phyloP scores from a whole-genome alignment of 208 protist species.

The Trypanosoma scelopori region DNA sequence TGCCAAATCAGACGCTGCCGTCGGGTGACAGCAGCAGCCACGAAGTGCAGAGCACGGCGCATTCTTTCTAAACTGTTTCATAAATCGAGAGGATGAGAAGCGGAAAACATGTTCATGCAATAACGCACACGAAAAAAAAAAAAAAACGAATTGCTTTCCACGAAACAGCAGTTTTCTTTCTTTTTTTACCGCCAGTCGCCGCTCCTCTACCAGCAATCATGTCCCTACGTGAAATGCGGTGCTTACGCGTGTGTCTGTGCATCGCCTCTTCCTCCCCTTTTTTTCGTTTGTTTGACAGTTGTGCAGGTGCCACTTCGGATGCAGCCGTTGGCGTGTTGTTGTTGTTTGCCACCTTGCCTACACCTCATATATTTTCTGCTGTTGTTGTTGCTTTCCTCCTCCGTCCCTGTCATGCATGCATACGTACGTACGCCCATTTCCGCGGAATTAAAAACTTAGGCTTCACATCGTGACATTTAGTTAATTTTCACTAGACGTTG shows the following conservation, averaged over 20 bases:
- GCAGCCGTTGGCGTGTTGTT: no score
- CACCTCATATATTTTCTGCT: no score
- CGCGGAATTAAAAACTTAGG: no score
- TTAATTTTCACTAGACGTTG: no score
- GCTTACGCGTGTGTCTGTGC: no score
- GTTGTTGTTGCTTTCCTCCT: constrained; percentile 5
- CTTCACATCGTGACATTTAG: no score
- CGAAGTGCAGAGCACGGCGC: no score
- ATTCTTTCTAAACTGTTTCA: no score
- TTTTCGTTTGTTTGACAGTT: constrained; percentile 1
- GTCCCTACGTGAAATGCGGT: constrained; percentile 12
- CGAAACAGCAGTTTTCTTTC: constrained; percentile 3
- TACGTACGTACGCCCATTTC: no score
- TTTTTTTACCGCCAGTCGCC: neutral
- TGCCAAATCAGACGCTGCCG: neutral
- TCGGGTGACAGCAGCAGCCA: neutral
- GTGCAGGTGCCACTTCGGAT: no score
- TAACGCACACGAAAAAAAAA: constrained; percentile 15
- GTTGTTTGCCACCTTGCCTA: neutral
- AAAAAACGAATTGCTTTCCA: constrained; percentile 1
- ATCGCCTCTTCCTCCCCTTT: neutral
- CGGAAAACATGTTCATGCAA: no score
- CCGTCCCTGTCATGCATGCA: neutral
- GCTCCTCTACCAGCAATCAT: no score
- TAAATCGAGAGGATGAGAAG: neutral